Evolutionary conservation across 352 stramenopile genomes (phyloP).

Genomic region (Globisporangium cylindrosporum): DNA sequence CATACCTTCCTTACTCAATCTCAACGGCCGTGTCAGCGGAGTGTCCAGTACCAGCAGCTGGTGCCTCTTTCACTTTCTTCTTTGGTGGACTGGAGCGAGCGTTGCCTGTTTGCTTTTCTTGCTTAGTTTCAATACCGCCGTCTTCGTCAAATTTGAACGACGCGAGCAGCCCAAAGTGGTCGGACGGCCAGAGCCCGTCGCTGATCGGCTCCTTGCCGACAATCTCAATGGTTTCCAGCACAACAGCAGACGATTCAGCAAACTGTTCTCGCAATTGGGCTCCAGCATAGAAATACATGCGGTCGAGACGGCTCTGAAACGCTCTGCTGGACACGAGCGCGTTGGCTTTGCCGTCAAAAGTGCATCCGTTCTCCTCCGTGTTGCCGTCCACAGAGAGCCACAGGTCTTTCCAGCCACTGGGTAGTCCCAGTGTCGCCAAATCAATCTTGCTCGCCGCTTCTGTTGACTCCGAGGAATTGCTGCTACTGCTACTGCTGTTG

Average conservation of each 20-base stretch:
- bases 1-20: slow-evolving; percentile 12
- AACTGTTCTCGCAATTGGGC: slow-evolving; percentile 7
- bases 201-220: slow-evolving; percentile 65
- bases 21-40: slow-evolving; percentile 13
- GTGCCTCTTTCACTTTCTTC: slow-evolving; percentile 7
- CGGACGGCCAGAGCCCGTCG: slow-evolving; percentile 66
- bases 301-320: slow-evolving; percentile 71
- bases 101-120: background rate
- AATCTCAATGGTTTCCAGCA: slow-evolving; percentile 49
- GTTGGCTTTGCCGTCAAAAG: slow-evolving; percentile 67
- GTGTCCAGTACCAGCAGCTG: background rate
- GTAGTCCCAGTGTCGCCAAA: slow-evolving; percentile 45
- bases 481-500: background rate
- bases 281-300: slow-evolving; percentile 64
- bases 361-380: slow-evolving; percentile 73
- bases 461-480: background rate
- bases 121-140: background rate
- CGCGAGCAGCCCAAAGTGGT: slow-evolving; percentile 70
- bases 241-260: slow-evolving; percentile 11
- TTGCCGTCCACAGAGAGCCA: slow-evolving; percentile 66
- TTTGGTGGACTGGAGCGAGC: background rate
- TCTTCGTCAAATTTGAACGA: slow-evolving; percentile 37
- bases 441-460: slow-evolving; percentile 16
- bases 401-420: slow-evolving; percentile 59
- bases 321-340: slow-evolving; percentile 51